Evolutionary conservation across 257 asterid genomes (phyloP).

Genomic region (Fraxinus anomala): DNA sequence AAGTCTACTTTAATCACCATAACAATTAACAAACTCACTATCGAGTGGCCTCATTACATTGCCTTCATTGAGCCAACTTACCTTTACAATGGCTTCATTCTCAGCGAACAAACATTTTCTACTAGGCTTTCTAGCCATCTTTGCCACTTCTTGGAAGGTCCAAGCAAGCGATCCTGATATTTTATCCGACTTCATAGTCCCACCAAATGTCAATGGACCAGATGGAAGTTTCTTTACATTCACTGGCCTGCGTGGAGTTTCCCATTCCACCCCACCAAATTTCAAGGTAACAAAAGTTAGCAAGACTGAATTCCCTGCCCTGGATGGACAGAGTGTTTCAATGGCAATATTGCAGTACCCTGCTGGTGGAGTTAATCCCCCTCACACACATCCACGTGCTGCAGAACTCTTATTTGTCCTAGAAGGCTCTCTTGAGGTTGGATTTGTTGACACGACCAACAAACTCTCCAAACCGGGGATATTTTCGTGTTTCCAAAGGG

Average conservation of each 20-base stretch:
- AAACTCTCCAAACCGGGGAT: background rate
- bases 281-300: slow-evolving; percentile 12
- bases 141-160: slow-evolving; percentile 13
- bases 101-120: background rate
- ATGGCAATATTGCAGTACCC: background rate
- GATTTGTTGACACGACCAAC: background rate
- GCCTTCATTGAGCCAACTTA: background rate
- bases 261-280: slow-evolving; percentile 2
- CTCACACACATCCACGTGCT: background rate
- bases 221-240: slow-evolving; percentile 7
- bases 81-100: background rate
- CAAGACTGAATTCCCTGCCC: background rate
- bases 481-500: background rate
- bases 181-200: slow-evolving; percentile 1
- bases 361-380: background rate
- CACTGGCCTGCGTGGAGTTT: slow-evolving; percentile 9
- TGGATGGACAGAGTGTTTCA: slow-evolving; percentile 6
- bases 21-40: background rate
- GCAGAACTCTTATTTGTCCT: background rate
- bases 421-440: background rate
- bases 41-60: background rate
- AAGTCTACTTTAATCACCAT: background rate
- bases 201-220: background rate
- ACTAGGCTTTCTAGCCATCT: background rate
- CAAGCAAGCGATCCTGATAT: slow-evolving; percentile 11